Percentiles rank a stretch among this genome's conserved stretches.
Conservation (phyloP, 768 basidiomycete genomes). For the Suillus ampliporus region DNA sequence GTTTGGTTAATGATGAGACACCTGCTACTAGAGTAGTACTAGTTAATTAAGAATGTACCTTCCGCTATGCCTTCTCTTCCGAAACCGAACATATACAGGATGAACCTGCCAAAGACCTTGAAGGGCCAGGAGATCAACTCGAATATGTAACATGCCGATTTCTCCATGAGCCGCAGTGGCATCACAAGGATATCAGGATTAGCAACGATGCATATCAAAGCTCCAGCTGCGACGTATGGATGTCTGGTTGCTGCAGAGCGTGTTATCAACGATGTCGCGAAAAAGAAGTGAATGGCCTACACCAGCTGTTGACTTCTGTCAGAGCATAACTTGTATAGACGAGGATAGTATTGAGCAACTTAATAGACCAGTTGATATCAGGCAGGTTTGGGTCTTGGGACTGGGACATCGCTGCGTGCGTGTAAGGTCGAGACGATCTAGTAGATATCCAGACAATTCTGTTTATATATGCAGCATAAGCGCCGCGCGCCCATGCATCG, state of each 20-base stretch:
- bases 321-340: slow-evolving; percentile 3
- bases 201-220: neutral
- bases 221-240: slow-evolving; percentile 3
- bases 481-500: neutral
- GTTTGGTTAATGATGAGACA: neutral
- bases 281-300: neutral
- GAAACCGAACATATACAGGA: slow-evolving; percentile 11
- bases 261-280: too few relatives aligned
- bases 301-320: neutral
- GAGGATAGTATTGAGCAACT: neutral
- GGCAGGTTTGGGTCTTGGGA: too few relatives aligned
- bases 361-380: neutral
- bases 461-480: neutral
- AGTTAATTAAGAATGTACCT: slow-evolving; percentile 1
- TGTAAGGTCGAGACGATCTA: too few relatives aligned
- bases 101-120: neutral
- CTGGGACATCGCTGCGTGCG: neutral
- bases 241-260: slow-evolving; percentile 9
- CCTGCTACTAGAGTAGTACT: too few relatives aligned
- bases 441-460: neutral
- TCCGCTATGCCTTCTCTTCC: neutral
- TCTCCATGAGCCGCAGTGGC: neutral
- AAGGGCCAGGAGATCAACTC: slow-evolving; percentile 8
- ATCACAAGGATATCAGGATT: slow-evolving; percentile 8
- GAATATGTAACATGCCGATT: neutral